A percentile compares a stretch with the other conserved stretches of the same genome.
Conservation (phyloP, 176 grass and related monocot species). For the Oryza longistaminata region DNA sequence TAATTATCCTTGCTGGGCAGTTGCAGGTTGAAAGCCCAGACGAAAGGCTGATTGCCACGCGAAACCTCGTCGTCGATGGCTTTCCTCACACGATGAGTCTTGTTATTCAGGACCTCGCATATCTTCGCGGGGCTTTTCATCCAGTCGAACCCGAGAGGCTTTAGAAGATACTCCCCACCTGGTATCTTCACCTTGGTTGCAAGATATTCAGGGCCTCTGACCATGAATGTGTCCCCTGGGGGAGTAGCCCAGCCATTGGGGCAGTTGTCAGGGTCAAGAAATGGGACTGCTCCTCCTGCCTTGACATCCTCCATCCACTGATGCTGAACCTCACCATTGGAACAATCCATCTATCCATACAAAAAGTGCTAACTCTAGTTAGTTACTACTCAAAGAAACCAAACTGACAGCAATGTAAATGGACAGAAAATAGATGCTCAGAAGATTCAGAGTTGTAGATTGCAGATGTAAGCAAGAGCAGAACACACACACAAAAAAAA, state of each 20-base stretch:
- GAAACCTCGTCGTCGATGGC: slow-evolving; percentile 59
- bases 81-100: slow-evolving; percentile 76
- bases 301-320: slow-evolving; percentile 73
- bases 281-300: slow-evolving; percentile 69
- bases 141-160: slow-evolving; percentile 93
- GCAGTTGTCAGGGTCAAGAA: slow-evolving; percentile 53
- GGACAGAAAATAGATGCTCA: not conserved
- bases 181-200: slow-evolving; percentile 78
- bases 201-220: slow-evolving; percentile 89
- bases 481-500: not conserved
- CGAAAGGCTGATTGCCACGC: slow-evolving; percentile 60
- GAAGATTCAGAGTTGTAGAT: not conserved
- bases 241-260: slow-evolving; percentile 77
- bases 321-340: slow-evolving; percentile 51
- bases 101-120: slow-evolving; percentile 66
- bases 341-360: slow-evolving; percentile 59
- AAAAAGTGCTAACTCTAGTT: not conserved
- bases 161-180: slow-evolving; percentile 71
- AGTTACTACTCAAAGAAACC: not conserved
- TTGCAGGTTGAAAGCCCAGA: slow-evolving; percentile 98
- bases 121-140: slow-evolving; percentile 70
- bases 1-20: slow-evolving; percentile 84
- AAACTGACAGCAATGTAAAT: not conserved
- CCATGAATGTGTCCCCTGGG: slow-evolving; percentile 62
- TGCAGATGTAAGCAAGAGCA: slow-evolving; percentile 4